A percentile compares a stretch with the other conserved stretches of the same genome.
Conservation (phyloP, 768 basidiomycete species). For the Serendipita indica region DNA sequence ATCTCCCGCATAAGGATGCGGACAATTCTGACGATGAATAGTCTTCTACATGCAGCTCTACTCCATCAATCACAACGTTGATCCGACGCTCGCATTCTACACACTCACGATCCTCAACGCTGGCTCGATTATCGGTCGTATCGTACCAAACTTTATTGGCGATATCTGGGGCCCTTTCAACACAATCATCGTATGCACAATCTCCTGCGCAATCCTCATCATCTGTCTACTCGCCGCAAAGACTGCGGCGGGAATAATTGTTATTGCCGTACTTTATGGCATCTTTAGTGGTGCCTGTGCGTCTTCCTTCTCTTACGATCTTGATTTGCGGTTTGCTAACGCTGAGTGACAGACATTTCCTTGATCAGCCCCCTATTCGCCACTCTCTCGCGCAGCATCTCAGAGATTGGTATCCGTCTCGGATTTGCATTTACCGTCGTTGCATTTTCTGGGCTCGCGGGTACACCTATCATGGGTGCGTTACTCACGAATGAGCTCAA, state of each 20-base stretch:
- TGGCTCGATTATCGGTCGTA: constrained; percentile 25
- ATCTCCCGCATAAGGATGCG: neutral
- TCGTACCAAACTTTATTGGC: constrained; percentile 25
- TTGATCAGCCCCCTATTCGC: neutral
- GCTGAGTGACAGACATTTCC: neutral
- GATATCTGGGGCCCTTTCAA: constrained; percentile 20
- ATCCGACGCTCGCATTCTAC: constrained; percentile 14
- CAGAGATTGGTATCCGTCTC: neutral
- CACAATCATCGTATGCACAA: constrained; percentile 8
- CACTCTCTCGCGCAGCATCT: neutral
- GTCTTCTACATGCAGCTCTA: constrained; percentile 15
- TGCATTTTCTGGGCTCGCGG: constrained; percentile 7
- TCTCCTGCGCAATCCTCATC: constrained; percentile 9
- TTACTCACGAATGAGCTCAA: neutral
- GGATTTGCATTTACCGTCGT: constrained; percentile 9
- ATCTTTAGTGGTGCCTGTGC: constrained; percentile 15
- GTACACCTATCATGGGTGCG: constrained; percentile 10
- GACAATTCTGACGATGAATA: neutral
- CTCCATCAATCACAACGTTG: constrained; percentile 11
- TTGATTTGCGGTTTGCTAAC: neutral
- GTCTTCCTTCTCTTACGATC: neutral
- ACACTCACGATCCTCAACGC: constrained; percentile 26
- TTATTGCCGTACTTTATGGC: constrained; percentile 13
- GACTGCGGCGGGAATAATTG: neutral
- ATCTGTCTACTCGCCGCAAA: constrained; percentile 12